phyloP scores from a whole-genome alignment of 768 basidiomycete species.

The Kwoniella pini region DNA sequence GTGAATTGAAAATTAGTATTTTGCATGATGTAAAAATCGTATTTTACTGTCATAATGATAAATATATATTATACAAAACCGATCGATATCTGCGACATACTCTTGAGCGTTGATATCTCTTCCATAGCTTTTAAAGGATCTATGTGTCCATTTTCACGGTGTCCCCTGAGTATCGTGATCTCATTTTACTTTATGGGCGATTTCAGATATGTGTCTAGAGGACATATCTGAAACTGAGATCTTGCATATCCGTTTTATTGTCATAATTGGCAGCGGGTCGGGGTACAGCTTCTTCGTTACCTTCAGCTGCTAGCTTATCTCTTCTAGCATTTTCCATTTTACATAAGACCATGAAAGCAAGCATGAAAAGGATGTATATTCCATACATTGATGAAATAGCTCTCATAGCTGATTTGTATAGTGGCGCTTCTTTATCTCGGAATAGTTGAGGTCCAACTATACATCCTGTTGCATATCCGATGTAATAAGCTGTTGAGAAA shows the following conservation, averaged over 20 bases:
- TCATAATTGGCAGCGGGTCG: slow-evolving; percentile 20
- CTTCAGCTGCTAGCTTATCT: slow-evolving; percentile 33
- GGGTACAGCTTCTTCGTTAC: slow-evolving; percentile 27
- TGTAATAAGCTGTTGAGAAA: slow-evolving; percentile 21
- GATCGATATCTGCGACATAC: too few relatives aligned
- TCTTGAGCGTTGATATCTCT: too few relatives aligned
- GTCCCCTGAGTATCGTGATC: too few relatives aligned
- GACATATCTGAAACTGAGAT: slow-evolving; percentile 37
- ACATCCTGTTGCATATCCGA: slow-evolving; percentile 15
- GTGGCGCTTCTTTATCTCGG: slow-evolving; percentile 20
- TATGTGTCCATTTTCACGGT: too few relatives aligned
- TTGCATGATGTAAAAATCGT: too few relatives aligned
- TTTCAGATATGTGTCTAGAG: too few relatives aligned
- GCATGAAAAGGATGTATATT: slow-evolving; percentile 21
- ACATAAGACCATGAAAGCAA: slow-evolving; percentile 27
- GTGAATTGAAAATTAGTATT: too few relatives aligned
- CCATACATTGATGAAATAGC: slow-evolving; percentile 30
- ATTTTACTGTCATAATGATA: too few relatives aligned
- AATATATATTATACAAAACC: too few relatives aligned
- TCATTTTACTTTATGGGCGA: too few relatives aligned
- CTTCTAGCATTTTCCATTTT: slow-evolving; percentile 34
- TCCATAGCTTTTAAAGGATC: too few relatives aligned
- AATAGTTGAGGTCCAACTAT: slow-evolving; percentile 18
- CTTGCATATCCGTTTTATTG: slow-evolving; percentile 33
- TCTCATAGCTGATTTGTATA: slow-evolving; percentile 35